These are phyloP conservation scores for Fraxinus platypoda DNA, from an alignment of 305 asterid genomes.

Conservation along the genomic window DNA sequence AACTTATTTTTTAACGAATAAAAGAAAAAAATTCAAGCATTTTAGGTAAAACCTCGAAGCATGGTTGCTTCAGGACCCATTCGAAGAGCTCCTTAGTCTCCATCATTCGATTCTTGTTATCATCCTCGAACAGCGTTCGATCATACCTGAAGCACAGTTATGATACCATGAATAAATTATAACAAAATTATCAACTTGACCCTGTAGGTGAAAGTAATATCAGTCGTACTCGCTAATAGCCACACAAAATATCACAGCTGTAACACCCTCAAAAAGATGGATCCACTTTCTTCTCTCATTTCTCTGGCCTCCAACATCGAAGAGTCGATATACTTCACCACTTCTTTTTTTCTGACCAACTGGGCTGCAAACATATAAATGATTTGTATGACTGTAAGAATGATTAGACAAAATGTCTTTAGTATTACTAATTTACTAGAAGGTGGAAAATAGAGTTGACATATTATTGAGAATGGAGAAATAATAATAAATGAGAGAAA, in stretches of 20 bases:
- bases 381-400: slow-evolving; percentile 16
- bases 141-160: slow-evolving; percentile 65
- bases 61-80: slow-evolving; percentile 95
- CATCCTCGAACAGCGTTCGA: slow-evolving; percentile 93
- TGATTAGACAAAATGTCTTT: not conserved
- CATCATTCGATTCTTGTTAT: slow-evolving; percentile 85
- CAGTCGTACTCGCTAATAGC: slow-evolving; percentile 90
- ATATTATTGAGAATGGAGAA: not conserved
- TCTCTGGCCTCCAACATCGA: slow-evolving; percentile 99
- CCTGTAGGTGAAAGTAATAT: slow-evolving; percentile 23
- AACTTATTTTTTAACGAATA: slow-evolving; percentile 5
- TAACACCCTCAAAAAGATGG: slow-evolving; percentile 96
- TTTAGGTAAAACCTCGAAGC: slow-evolving; percentile 72
- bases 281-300: slow-evolving; percentile 99
- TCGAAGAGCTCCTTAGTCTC: slow-evolving; percentile 97
- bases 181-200: not conserved
- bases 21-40: not conserved
- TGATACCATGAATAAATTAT: slow-evolving; percentile 7
- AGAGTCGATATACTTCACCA: slow-evolving; percentile 93
- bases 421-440: slow-evolving; percentile 18
- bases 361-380: slow-evolving; percentile 67
- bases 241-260: slow-evolving; percentile 98
- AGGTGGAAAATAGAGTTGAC: slow-evolving; percentile 11
- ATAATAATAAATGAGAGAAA: slow-evolving; percentile 8
- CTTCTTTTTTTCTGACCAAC: slow-evolving; percentile 96